Evolutionary conservation across 2,329 filamentous ascomycete genomes (phyloP).

Genomic region (Aspergillus sp.): DNA sequence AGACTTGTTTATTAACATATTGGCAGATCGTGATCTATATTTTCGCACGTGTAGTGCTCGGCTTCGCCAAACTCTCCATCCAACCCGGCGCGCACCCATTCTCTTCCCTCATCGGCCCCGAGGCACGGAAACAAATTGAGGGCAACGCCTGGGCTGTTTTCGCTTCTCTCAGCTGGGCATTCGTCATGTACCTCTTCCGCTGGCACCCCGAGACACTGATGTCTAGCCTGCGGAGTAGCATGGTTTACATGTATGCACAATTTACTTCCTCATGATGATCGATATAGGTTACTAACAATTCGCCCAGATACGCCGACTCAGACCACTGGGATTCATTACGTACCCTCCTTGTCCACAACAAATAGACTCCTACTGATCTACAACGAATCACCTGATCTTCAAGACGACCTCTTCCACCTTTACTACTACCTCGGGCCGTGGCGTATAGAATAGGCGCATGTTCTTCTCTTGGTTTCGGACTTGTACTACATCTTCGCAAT

Average conservation of each 20-base stretch:
- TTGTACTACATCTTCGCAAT: not conserved
- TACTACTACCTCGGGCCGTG: constrained; percentile 4
- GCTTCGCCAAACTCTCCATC: constrained; percentile 80
- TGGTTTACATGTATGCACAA: constrained; percentile 87
- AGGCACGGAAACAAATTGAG: constrained; percentile 56
- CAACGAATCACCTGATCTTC: not conserved
- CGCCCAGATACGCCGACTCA: constrained; percentile 72
- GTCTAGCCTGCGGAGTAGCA: constrained; percentile 87
- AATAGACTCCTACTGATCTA: constrained; percentile 42
- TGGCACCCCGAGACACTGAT: constrained; percentile 91
- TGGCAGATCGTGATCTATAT: constrained; percentile 92
- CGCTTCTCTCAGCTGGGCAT: constrained; percentile 86
- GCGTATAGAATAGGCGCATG: constrained; percentile 28
- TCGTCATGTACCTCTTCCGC: constrained; percentile 94
- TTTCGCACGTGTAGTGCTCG: constrained; percentile 86
- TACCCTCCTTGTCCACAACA: constrained; percentile 87
- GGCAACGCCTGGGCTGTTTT: constrained; percentile 90
- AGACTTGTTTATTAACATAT: not conserved
- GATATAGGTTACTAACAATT: constrained; percentile 10
- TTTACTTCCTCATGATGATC: not conserved
- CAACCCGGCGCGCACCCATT: constrained; percentile 57
- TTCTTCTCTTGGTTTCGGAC: constrained; percentile 14
- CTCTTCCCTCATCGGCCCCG: constrained; percentile 49
- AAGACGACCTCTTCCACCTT: not conserved
- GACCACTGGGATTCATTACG: constrained; percentile 86